phyloP scores from a whole-genome alignment of 1,284 basidiomycete genomes.

The Ceratobasidium sp. region DNA sequence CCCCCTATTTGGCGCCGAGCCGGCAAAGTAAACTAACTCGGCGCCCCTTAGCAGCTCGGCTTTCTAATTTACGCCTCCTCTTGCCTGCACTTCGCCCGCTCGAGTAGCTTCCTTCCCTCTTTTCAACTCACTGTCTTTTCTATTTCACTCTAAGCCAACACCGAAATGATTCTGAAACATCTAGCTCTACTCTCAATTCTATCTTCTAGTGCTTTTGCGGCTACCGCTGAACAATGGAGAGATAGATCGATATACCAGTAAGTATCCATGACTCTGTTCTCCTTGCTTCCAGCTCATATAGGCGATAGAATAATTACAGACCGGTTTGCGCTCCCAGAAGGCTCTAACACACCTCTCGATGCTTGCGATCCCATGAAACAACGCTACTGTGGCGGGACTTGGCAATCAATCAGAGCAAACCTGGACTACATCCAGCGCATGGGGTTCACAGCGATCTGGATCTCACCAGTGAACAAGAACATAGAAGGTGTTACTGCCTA shows the following conservation, averaged over 20 bases:
- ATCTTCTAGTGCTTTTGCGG: slow-evolving; percentile 33
- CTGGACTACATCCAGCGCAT: slow-evolving; percentile 83
- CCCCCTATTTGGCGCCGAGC: slow-evolving; percentile 39
- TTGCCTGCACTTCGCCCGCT: background rate
- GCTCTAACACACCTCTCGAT: slow-evolving; percentile 65
- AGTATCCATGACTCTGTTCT: background rate
- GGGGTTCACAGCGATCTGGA: slow-evolving; percentile 80
- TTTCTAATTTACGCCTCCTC: background rate
- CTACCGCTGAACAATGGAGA: slow-evolving; percentile 49
- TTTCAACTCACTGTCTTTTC: slow-evolving; percentile 8
- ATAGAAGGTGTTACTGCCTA: slow-evolving; percentile 77
- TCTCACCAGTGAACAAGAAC: slow-evolving; percentile 73
- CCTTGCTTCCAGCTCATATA: slow-evolving; percentile 48
- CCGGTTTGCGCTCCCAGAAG: slow-evolving; percentile 73
- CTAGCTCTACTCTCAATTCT: slow-evolving; percentile 18
- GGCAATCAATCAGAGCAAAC: slow-evolving; percentile 79
- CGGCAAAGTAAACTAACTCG: background rate
- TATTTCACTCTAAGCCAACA: background rate
- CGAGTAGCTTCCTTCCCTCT: background rate
- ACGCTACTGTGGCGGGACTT: slow-evolving; percentile 83
- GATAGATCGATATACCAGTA: slow-evolving; percentile 49
- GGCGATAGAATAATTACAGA: slow-evolving; percentile 75
- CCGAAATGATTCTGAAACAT: slow-evolving; percentile 33
- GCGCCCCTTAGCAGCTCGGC: slow-evolving; percentile 21
- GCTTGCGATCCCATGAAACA: slow-evolving; percentile 70